Percentiles rank a stretch among this genome's conserved stretches.
Evolutionary conservation across 129 eudicot species (phyloP).

Genomic region (Lactuca saligna): DNA sequence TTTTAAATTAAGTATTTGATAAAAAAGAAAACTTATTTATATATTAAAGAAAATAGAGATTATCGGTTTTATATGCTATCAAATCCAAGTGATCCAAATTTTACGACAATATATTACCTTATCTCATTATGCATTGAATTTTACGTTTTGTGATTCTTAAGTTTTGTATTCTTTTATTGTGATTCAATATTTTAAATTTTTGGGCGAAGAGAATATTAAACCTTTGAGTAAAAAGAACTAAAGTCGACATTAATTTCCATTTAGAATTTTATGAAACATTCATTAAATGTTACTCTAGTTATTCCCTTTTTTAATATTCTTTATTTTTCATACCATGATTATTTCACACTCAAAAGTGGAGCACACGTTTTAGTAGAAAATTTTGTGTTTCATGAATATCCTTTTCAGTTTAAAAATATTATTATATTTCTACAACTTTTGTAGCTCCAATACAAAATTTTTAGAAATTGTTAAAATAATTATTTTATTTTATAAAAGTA

Average conservation of each 20-base stretch:
- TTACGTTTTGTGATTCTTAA: slow-evolving; percentile 27
- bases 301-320: slow-evolving; percentile 20
- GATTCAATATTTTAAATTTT: not conserved
- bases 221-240: slow-evolving; percentile 32
- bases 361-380: slow-evolving; percentile 12
- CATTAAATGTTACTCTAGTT: slow-evolving; percentile 25
- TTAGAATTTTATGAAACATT: slow-evolving; percentile 28
- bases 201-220: slow-evolving; percentile 19
- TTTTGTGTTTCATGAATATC: not conserved
- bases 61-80: not conserved
- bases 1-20: too few species aligned
- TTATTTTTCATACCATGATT: slow-evolving; percentile 14
- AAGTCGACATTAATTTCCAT: slow-evolving; percentile 29
- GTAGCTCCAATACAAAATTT: too few species aligned
- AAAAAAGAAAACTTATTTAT: too few species aligned
- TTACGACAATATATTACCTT: not conserved
- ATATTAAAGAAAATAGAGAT: not conserved
- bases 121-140: slow-evolving; percentile 17
- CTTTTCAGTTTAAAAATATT: not conserved
- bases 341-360: slow-evolving; percentile 12
- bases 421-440: too few species aligned
- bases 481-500: not conserved
- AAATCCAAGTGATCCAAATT: not conserved
- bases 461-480: not conserved
- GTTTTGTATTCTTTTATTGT: slow-evolving; percentile 4